Evolutionary conservation across 139 green algal species (phyloP).

Genomic region (Chlamydomonas urium): DNA sequence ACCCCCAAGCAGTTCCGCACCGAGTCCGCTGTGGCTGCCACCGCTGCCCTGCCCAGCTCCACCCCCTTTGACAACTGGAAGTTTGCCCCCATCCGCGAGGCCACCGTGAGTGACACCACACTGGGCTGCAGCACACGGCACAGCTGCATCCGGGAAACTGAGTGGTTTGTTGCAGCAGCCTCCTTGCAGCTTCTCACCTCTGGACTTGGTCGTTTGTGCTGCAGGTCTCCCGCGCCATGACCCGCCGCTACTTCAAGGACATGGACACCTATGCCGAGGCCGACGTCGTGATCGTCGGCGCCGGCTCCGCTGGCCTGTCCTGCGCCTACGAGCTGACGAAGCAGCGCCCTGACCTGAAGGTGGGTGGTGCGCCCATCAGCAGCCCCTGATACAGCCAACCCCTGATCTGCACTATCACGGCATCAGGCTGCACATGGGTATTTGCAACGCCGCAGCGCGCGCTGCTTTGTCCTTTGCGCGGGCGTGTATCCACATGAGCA

Average conservation of each 20-base stretch:
- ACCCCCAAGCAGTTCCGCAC: not conserved
- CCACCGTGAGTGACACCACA: slow-evolving; percentile 31
- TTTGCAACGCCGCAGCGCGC: too few relatives aligned
- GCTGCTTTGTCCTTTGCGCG: too few relatives aligned
- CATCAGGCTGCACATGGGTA: too few relatives aligned
- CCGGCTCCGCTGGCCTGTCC: slow-evolving; percentile 76
- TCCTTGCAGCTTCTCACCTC: not conserved
- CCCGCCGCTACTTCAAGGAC: slow-evolving; percentile 88
- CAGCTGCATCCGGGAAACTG: too few relatives aligned
- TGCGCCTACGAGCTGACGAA: slow-evolving; percentile 95
- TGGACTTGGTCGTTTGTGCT: not conserved
- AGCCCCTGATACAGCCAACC: too few relatives aligned
- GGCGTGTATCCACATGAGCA: too few relatives aligned
- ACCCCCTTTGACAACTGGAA: slow-evolving; percentile 62
- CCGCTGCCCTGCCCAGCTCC: slow-evolving; percentile 1
- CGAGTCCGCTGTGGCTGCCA: not conserved
- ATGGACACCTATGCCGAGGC: slow-evolving; percentile 80
- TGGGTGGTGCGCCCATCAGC: too few relatives aligned
- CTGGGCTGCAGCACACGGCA: not conserved
- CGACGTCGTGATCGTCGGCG: slow-evolving; percentile 71
- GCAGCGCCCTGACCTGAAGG: slow-evolving; percentile 81
- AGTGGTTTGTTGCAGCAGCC: not conserved
- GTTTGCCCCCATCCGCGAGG: slow-evolving; percentile 77
- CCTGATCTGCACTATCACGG: too few relatives aligned
- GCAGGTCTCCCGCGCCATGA: slow-evolving; percentile 84